Conservation (phyloP, 768 basidiomycete species). For the Psilocybe sp. region DNA sequence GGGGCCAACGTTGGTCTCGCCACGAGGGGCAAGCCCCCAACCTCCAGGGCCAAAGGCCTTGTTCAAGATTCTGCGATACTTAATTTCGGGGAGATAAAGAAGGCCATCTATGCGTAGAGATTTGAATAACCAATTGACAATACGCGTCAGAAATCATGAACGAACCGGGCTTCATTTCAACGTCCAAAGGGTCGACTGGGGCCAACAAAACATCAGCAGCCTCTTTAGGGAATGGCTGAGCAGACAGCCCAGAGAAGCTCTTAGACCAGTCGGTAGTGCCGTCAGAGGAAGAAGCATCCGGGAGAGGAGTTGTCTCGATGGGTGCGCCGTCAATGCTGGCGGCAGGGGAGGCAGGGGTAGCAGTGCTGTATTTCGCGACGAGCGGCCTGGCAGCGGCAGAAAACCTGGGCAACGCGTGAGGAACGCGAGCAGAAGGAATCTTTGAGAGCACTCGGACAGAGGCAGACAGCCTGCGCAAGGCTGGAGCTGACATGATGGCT, state of each 20-base stretch:
- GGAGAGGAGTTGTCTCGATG: no score
- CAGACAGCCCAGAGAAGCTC: constrained; percentile 79
- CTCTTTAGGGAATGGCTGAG: constrained; percentile 75
- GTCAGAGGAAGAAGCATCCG: constrained; percentile 10
- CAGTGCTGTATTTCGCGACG: no score
- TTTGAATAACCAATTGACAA: background rate
- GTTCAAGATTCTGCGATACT: constrained; percentile 90
- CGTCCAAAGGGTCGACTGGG: constrained; percentile 71
- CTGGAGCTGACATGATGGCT: no score
- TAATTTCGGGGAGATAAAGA: constrained; percentile 94
- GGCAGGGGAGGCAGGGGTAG: no score
- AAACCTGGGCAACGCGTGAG: no score
- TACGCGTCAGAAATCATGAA: constrained; percentile 2
- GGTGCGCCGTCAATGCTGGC: no score
- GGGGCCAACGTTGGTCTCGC: constrained; percentile 86
- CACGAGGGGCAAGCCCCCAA: constrained; percentile 94
- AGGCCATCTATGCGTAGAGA: constrained; percentile 65
- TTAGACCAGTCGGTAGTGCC: constrained; percentile 79
- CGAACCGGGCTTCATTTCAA: constrained; percentile 93
- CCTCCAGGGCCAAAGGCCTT: constrained; percentile 94
- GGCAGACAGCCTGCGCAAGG: no score
- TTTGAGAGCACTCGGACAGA: no score
- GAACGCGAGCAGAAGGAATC: no score
- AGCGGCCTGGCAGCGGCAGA: no score
- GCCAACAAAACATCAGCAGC: constrained; percentile 69